Percentiles rank a stretch among this genome's conserved stretches.
Conservation (phyloP, 164 flowering plant species). For the Vitis rupestris region DNA sequence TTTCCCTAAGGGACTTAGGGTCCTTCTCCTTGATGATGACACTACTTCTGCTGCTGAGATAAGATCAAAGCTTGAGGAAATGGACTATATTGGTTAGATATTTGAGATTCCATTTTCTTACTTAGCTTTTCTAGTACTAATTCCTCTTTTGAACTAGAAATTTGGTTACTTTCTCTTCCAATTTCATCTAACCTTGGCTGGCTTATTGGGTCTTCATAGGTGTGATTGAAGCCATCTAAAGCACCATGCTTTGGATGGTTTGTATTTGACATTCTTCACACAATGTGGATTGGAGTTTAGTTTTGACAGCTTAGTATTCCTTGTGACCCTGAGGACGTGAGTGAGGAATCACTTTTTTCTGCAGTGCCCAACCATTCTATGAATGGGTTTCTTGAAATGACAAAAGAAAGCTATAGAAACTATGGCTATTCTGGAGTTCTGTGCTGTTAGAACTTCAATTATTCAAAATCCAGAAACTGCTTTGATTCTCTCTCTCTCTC, state of each 20-base stretch:
- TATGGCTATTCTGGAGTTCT: neutral
- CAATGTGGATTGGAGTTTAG: slow-evolving; percentile 9
- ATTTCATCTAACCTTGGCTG: neutral
- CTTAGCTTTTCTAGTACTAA: neutral
- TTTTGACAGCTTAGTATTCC: neutral
- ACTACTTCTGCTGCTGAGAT: slow-evolving; percentile 48
- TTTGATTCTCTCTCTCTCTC: neutral
- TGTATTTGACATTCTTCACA: slow-evolving; percentile 1
- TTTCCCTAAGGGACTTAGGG: slow-evolving; percentile 86
- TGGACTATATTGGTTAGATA: slow-evolving; percentile 81
- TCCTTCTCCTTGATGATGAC: slow-evolving; percentile 75
- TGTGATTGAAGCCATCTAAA: neutral
- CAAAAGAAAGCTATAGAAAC: neutral
- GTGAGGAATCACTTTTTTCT: neutral
- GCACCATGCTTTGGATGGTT: slow-evolving; percentile 2
- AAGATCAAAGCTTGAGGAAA: slow-evolving; percentile 70
- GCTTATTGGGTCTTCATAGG: neutral
- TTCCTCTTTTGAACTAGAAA: slow-evolving; percentile 8
- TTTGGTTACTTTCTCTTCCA: neutral
- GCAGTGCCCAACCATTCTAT: neutral
- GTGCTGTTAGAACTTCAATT: neutral
- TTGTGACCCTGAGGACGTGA: neutral
- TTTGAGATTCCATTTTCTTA: slow-evolving; percentile 6
- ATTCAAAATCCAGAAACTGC: no score
- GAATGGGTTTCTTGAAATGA: neutral